Conservation (phyloP, 1,284 basidiomycete species). For the Boletus smithii region DNA sequence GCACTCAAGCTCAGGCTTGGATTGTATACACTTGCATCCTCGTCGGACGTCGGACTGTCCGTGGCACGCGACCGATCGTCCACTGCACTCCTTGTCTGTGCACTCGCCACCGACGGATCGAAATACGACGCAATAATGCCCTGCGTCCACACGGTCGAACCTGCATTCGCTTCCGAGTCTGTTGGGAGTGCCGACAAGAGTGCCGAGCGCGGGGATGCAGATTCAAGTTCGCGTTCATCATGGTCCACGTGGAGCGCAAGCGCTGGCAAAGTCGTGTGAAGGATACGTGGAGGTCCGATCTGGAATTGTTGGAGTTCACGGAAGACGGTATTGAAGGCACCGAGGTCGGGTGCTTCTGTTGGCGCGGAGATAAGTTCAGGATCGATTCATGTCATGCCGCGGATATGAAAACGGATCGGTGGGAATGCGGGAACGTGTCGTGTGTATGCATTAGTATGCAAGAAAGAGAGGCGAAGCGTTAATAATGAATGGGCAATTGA, state of each 20-base stretch:
- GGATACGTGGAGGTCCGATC: conserved; percentile 35
- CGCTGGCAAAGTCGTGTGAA: conserved; percentile 19
- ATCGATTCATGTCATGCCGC: conserved; percentile 4
- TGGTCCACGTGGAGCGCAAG: conserved; percentile 10
- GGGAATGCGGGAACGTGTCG: neutral
- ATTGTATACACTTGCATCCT: neutral
- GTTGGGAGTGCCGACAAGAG: conserved; percentile 25
- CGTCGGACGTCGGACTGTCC: conserved; percentile 21
- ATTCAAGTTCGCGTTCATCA: conserved; percentile 28
- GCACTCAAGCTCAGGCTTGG: neutral
- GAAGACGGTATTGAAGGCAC: conserved; percentile 69
- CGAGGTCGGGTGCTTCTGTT: conserved; percentile 67
- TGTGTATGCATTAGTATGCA: neutral
- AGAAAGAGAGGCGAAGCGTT: neutral
- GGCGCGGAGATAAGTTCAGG: neutral
- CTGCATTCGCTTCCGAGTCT: conserved; percentile 43
- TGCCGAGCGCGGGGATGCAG: conserved; percentile 29
- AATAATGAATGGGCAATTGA: neutral
- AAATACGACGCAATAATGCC: conserved; percentile 55
- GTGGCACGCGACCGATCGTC: conserved; percentile 27
- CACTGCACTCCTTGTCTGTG: conserved; percentile 30
- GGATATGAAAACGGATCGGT: conserved; percentile 10
- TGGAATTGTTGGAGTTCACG: conserved; percentile 61
- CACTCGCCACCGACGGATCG: conserved; percentile 24
- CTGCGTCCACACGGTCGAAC: conserved; percentile 65